Evolutionary conservation across 1,139 yeast species (phyloP).

Genomic region (Sugiyamaella castrensis): DNA sequence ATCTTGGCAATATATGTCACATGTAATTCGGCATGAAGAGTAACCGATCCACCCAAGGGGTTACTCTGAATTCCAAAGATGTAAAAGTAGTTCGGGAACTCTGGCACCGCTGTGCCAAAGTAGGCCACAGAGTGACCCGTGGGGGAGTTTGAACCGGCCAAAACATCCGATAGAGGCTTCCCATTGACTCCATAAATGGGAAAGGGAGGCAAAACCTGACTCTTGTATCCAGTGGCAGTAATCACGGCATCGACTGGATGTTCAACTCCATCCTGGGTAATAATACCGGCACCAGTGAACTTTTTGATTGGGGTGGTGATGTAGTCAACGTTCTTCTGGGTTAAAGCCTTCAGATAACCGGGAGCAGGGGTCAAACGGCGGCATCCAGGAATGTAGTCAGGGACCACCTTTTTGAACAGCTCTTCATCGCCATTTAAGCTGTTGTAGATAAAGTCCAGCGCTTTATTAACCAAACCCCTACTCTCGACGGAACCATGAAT

Average conservation of each 20-base stretch:
- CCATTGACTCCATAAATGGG: slow-evolving; percentile 19
- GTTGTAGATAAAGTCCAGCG: slow-evolving; percentile 8
- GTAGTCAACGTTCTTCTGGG: slow-evolving; percentile 28
- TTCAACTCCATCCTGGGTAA: slow-evolving; percentile 24
- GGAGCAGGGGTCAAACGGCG: slow-evolving; percentile 25
- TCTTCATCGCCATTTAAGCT: slow-evolving; percentile 18
- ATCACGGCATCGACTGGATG: slow-evolving; percentile 26
- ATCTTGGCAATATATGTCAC: slow-evolving; percentile 25
- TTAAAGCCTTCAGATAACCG: slow-evolving; percentile 29
- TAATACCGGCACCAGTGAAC: slow-evolving; percentile 24
- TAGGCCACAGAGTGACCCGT: slow-evolving; percentile 18
- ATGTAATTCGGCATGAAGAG: slow-evolving; percentile 17
- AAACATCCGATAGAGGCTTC: not conserved
- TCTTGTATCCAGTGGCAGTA: slow-evolving; percentile 29
- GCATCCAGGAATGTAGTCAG: slow-evolving; percentile 22
- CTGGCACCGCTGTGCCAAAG: slow-evolving; percentile 26
- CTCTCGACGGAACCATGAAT: slow-evolving; percentile 19
- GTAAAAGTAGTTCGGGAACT: slow-evolving; percentile 29
- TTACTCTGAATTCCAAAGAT: too few relatives aligned
- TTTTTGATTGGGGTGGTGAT: slow-evolving; percentile 18
- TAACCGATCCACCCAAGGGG: slow-evolving; percentile 25
- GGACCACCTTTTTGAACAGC: slow-evolving; percentile 19
- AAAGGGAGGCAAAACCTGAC: slow-evolving; percentile 24
- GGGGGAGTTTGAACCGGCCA: too few relatives aligned
- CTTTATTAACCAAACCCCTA: slow-evolving; percentile 11